Evolutionary conservation across 108 stramenopile species (phyloP).

Genomic region (Discostella stelligeroides): DNA sequence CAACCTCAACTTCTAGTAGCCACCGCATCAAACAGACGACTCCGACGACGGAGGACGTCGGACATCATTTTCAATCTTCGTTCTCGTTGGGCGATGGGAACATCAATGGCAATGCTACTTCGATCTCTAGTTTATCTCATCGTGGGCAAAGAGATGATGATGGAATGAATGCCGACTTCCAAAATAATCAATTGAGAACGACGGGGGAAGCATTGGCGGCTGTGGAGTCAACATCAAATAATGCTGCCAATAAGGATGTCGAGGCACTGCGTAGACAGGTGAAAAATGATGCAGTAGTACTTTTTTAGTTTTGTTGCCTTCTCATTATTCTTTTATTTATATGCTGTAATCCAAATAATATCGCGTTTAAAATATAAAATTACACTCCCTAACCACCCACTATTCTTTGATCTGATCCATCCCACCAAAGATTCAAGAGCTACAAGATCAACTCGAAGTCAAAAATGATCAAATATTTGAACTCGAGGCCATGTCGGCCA

Average conservation of each 20-base stretch:
- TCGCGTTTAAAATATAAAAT: too few species aligned
- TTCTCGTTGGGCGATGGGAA: neutral
- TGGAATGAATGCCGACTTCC: neutral
- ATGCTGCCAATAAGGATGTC: neutral
- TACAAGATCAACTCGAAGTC: slow-evolving; percentile 21
- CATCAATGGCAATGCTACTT: too few species aligned
- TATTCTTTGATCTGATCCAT: too few species aligned
- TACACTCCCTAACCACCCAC: too few species aligned
- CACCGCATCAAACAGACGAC: neutral
- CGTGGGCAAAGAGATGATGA: neutral
- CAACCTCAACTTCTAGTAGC: neutral
- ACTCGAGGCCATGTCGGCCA: slow-evolving; percentile 28
- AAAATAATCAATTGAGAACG: neutral
- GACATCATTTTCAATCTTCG: too few species aligned
- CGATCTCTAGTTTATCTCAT: neutral
- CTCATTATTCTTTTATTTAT: slow-evolving; percentile 2
- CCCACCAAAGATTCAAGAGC: slow-evolving; percentile 9
- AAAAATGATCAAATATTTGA: slow-evolving; percentile 29
- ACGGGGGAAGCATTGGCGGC: neutral
- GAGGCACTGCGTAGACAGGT: slow-evolving; percentile 17
- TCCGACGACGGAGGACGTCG: neutral
- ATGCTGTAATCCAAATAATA: neutral
- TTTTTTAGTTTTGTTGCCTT: neutral
- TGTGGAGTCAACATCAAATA: neutral
- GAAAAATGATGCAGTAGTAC: neutral